Conservation (phyloP, 371 early-diverging fungal species). For the Parasitella parasitica region DNA sequence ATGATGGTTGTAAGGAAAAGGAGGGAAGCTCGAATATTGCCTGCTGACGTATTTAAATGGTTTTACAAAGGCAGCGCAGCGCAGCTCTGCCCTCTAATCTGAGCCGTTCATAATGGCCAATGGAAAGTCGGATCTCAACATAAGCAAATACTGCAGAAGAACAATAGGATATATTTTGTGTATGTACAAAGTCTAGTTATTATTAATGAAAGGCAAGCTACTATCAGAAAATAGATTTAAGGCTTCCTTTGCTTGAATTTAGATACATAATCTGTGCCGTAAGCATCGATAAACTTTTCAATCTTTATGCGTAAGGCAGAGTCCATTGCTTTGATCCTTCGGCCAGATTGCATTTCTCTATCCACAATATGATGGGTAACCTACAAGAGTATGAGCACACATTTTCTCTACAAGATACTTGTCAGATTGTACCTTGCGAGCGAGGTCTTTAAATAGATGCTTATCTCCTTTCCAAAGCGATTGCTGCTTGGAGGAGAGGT, state of each 20-base stretch:
- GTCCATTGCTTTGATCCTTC: conserved; percentile 30
- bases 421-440: conserved; percentile 47
- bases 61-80: no score
- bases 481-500: conserved; percentile 31
- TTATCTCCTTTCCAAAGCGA: conserved; percentile 38
- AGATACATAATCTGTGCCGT: conserved; percentile 22
- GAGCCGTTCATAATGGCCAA: no score
- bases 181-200: background rate
- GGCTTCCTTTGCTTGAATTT: conserved; percentile 1
- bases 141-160: no score
- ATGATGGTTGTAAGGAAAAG: background rate
- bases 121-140: no score
- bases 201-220: background rate
- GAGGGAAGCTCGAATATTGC: background rate
- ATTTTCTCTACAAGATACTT: no score
- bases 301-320: conserved; percentile 32
- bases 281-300: conserved; percentile 36
- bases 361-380: conserved; percentile 47
- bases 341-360: conserved; percentile 27
- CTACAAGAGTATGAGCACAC: conserved; percentile 9
- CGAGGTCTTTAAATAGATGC: conserved; percentile 37
- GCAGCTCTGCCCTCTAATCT: no score
- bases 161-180: background rate
- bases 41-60: background rate
- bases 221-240: background rate